Evolutionary conservation across 805 yeast species (phyloP).

Genomic region (Metschnikowia colocasiae): DNA sequence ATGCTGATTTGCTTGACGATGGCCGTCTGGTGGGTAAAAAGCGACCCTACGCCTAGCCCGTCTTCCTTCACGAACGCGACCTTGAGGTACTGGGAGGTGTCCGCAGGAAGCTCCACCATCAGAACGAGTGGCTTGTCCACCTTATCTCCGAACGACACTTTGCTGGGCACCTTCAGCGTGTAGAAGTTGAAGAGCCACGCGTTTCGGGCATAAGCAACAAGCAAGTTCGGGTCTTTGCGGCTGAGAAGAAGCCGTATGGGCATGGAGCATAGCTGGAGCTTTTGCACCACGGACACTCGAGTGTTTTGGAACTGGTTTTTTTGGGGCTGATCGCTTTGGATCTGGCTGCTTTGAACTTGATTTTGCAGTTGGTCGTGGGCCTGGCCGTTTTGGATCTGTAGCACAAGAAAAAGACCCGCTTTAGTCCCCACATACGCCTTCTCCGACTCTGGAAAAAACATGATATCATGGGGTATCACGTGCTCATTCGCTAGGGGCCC

Average conservation of each 20-base stretch:
- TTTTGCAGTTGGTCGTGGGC: no score
- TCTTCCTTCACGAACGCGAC: slow-evolving; percentile 32
- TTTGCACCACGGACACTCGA: slow-evolving; percentile 12
- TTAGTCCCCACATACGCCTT: slow-evolving; percentile 29
- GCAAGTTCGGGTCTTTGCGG: slow-evolving; percentile 18
- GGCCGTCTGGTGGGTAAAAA: slow-evolving; percentile 25
- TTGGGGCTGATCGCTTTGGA: no score
- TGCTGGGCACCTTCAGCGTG: slow-evolving; percentile 25
- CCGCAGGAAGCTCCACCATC: slow-evolving; percentile 17
- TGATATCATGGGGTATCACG: slow-evolving; percentile 11
- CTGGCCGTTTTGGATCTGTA: slow-evolving; percentile 9
- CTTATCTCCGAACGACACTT: slow-evolving; percentile 35
- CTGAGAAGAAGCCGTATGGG: slow-evolving; percentile 22
- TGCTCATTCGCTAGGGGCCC: neutral
- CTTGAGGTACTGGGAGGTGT: slow-evolving; percentile 7
- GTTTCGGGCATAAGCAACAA: slow-evolving; percentile 25
- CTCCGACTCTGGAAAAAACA: neutral
- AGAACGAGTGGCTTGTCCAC: slow-evolving; percentile 25
- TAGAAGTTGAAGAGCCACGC: slow-evolving; percentile 33
- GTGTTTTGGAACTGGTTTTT: slow-evolving; percentile 2
- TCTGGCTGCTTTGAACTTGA: no score
- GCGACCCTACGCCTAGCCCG: slow-evolving; percentile 30
- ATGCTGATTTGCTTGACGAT: slow-evolving; percentile 27
- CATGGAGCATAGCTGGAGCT: slow-evolving; percentile 25
- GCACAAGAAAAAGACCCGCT: slow-evolving; percentile 27